phyloP scores from a whole-genome alignment of 2,329 filamentous ascomycete genomes.

The Talaromyces sp. region DNA sequence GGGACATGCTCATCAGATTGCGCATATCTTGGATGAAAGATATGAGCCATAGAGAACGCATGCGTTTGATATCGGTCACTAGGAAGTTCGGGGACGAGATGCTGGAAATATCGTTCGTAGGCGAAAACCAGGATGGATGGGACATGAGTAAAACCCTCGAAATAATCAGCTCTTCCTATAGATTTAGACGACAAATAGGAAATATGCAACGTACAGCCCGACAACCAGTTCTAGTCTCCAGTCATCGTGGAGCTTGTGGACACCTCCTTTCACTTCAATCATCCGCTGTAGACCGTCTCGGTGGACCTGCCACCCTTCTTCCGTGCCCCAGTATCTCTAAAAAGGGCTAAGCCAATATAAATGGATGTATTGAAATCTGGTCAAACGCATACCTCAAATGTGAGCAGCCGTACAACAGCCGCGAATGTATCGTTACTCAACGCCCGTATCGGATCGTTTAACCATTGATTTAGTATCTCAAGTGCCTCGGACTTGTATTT shows the following conservation, averaged over 20 bases:
- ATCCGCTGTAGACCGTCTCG: slow-evolving; percentile 26
- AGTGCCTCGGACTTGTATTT: slow-evolving; percentile 7
- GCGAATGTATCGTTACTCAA: slow-evolving; percentile 31
- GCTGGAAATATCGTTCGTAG: slow-evolving; percentile 15
- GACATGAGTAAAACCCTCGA: slow-evolving; percentile 24
- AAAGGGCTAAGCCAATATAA: not conserved
- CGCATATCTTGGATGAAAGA: slow-evolving; percentile 27
- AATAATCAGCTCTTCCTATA: not conserved
- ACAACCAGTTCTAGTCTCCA: slow-evolving; percentile 18
- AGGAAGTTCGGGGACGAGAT: not conserved
- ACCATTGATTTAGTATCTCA: slow-evolving; percentile 3
- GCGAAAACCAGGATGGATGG: slow-evolving; percentile 24
- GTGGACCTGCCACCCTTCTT: slow-evolving; percentile 28
- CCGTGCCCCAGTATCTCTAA: slow-evolving; percentile 30
- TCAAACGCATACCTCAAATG: slow-evolving; percentile 25
- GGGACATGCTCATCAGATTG: slow-evolving; percentile 19
- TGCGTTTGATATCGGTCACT: slow-evolving; percentile 18
- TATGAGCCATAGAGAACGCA: slow-evolving; percentile 25
- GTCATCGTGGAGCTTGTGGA: slow-evolving; percentile 22
- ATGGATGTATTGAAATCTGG: not conserved
- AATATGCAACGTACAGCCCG: not conserved
- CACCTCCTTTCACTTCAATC: slow-evolving; percentile 29
- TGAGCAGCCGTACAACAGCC: slow-evolving; percentile 27
- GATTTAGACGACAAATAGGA: not conserved
- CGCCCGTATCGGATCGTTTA: slow-evolving; percentile 17